Evolutionary conservation across 345 rosid genomes (phyloP).

Genomic region (Garcia nutans): DNA sequence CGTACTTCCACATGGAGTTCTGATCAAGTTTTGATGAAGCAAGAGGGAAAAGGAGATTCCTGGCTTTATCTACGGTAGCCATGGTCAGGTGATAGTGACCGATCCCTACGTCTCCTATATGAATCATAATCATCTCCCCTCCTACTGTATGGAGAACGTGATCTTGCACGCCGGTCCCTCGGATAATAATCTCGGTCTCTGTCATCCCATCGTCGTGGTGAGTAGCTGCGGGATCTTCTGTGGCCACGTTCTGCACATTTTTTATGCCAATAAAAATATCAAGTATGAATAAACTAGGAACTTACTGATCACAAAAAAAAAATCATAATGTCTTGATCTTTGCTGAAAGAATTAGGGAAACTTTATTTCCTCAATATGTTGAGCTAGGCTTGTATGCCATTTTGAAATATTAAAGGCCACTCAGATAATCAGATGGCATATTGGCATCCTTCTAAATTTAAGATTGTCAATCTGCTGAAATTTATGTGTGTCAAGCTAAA

Average conservation of each 20-base stretch:
- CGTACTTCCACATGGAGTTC: background rate
- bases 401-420: background rate
- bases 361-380: background rate
- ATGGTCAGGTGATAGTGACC: conserved; percentile 32
- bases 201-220: conserved; percentile 45
- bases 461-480: background rate
- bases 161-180: conserved; percentile 48
- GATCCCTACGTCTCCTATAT: conserved; percentile 39
- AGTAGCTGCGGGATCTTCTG: conserved; percentile 48
- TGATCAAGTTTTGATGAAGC: background rate
- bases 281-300: background rate
- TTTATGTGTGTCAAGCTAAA: background rate
- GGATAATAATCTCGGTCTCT: conserved; percentile 35
- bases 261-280: background rate
- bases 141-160: conserved; percentile 47
- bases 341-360: background rate
- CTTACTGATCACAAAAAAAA: background rate
- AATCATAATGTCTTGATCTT: background rate
- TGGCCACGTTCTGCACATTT: conserved; percentile 40
- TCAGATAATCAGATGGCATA: background rate
- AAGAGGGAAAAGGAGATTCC: background rate
- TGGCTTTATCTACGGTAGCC: conserved; percentile 24
- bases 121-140: conserved; percentile 35
- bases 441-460: background rate
- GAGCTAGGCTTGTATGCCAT: background rate